Base-by-base conservation (phyloP, 495 filamentous ascomycete genomes). In the Copromyces sp. region DNA sequence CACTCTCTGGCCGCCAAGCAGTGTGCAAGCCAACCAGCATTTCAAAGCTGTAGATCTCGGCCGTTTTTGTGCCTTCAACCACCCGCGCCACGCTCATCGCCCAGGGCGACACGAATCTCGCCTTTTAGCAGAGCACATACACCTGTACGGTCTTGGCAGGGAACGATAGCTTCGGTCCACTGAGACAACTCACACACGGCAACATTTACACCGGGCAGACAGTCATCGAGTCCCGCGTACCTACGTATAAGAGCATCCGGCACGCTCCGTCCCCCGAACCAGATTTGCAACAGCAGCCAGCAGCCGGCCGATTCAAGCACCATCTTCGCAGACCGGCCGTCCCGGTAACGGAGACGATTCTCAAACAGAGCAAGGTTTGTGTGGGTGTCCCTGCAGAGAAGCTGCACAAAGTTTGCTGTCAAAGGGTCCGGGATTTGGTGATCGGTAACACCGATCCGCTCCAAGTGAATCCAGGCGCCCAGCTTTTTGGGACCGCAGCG, bases 31-130 rank as follows among this genome's bases (percentile, higher is more conserved):
- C 77, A 73, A 74, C 73, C 75, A 73, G 73, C 74, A 75, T 76
- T 73, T 45, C 68, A 74, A 73, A 17, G 68, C 53, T 71, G 77
- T 80, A 78, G 78, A 79, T 79, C 77, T 78, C 74, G 72, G 45
- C 78, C 74, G 53, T 69, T 77, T 76, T 77, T 70, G 78, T 72
- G 53, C 42, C 73, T 42, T 74, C 72, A 70, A 70, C 69, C 17
- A 78, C 71, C 39, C 24, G 72, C 78, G 77, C 78, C 77, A 79
- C 75, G 75, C 73, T 65, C 72, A 44, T 73, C 74, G 53, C 39
- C 69, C 71, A 71, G 72, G 77, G 79, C 76, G 74, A 80, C 79
- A 80, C 79, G 76, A 81, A 78, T 77, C 78, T 78, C 75, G 75
- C 74, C 74, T 75, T 74, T 44, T 42, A 44, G 71, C 71, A 45